Evolutionary conservation across 2,329 filamentous ascomycete species (phyloP).

Genomic region (Alternaria ethzedia): DNA sequence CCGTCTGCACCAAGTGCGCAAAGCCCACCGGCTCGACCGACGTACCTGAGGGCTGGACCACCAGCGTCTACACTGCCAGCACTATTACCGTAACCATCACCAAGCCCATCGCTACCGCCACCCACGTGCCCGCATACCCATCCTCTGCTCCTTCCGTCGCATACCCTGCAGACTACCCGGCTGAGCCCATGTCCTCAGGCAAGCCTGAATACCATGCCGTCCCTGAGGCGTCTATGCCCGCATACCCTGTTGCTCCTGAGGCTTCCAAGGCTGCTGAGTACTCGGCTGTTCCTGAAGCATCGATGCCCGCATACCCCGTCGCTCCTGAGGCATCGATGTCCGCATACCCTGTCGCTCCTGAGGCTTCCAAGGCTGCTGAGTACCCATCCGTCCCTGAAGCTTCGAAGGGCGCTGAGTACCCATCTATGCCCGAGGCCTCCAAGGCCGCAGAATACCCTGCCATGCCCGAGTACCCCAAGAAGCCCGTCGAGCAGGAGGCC

Average conservation of each 20-base stretch:
- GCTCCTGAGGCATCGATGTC: background rate
- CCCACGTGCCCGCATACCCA: constrained; percentile 23
- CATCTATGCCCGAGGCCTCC: constrained; percentile 2
- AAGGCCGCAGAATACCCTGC: constrained; percentile 5
- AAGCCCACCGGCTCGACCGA: constrained; percentile 25
- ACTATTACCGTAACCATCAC: constrained; percentile 42
- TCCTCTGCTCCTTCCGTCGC: constrained; percentile 9
- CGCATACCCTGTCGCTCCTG: constrained; percentile 1
- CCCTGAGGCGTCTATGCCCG: constrained; percentile 11
- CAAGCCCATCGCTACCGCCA: constrained; percentile 33
- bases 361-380: constrained; percentile 3
- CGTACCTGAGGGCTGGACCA: constrained; percentile 41
- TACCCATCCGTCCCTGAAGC: constrained; percentile 1
- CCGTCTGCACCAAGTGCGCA: constrained; percentile 30
- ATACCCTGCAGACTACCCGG: constrained; percentile 14
- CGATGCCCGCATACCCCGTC: constrained; percentile 3
- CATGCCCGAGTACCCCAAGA: constrained; percentile 17
- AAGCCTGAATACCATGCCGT: constrained; percentile 1
- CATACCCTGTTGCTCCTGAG: background rate
- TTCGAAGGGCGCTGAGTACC: background rate
- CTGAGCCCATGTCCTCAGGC: constrained; percentile 14
- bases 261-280: constrained; percentile 5
- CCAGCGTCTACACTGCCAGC: constrained; percentile 38
- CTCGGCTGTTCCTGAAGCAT: background rate
- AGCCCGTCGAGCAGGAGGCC: constrained; percentile 13